These are phyloP conservation scores for Trypanosoma platydactyli DNA, from an alignment of 208 protist species.

Conservation along the genomic window DNA sequence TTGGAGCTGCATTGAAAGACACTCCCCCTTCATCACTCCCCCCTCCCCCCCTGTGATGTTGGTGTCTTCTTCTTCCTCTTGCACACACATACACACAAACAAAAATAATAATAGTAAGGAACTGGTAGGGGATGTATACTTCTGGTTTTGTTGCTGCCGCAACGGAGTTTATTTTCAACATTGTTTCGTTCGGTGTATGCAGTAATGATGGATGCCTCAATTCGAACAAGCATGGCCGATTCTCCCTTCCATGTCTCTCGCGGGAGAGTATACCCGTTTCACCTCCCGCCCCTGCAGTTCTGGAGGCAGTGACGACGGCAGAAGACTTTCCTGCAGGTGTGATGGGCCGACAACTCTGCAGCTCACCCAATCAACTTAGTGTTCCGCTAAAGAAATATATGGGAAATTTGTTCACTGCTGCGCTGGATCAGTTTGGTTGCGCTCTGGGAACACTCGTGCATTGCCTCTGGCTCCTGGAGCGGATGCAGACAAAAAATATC, in stretches of 20 bases:
- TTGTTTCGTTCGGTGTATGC: constrained; percentile 43
- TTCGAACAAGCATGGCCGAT: constrained; percentile 25
- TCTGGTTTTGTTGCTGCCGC: constrained; percentile 7
- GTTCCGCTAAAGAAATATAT: constrained; percentile 32
- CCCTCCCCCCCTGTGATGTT: constrained; percentile 28
- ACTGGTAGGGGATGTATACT: not conserved
- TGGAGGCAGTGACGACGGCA: constrained; percentile 13
- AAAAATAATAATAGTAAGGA: not conserved
- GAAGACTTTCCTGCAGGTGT: constrained; percentile 28
- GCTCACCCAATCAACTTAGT: constrained; percentile 30
- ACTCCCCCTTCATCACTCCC: too few species aligned
- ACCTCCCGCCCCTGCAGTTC: not conserved
- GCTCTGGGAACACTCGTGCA: constrained; percentile 36
- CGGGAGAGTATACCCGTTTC: not conserved
- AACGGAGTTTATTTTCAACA: constrained; percentile 35
- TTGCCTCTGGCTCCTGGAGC: constrained; percentile 40
- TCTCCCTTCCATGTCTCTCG: not conserved
- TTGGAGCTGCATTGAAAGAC: too few species aligned
- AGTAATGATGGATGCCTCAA: constrained; percentile 36
- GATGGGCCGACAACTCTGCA: constrained; percentile 39
- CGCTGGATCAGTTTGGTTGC: constrained; percentile 25
- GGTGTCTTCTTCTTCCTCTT: constrained; percentile 8
- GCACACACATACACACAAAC: constrained; percentile 2
- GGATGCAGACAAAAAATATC: constrained; percentile 40
- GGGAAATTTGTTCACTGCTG: constrained; percentile 23